Conservation (phyloP, 176 grass and related monocot species). For the Avena sativa region DNA sequence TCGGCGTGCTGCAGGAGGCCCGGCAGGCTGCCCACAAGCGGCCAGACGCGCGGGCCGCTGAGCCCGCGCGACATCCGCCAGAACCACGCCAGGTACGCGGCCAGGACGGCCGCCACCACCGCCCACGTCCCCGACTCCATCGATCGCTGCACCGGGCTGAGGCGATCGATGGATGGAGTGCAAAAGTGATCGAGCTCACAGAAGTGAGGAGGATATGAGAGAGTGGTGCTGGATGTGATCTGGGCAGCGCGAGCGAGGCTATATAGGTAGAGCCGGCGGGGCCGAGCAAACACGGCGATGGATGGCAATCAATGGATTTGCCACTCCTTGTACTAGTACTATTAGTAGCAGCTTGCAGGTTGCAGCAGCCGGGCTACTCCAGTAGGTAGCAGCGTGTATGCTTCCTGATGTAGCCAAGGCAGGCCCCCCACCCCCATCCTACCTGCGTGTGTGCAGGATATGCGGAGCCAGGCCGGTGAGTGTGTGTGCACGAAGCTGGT, state of each 20-base stretch:
- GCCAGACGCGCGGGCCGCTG: constrained; percentile 79
- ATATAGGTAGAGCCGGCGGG: neutral
- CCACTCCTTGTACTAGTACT: neutral
- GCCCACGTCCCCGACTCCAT: constrained; percentile 63
- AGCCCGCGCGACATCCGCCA: constrained; percentile 67
- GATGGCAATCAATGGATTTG: neutral
- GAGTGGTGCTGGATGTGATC: neutral
- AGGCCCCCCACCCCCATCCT: neutral
- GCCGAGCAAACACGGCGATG: neutral
- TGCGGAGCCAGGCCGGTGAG: neutral
- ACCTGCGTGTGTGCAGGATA: neutral
- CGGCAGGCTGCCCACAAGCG: constrained; percentile 78
- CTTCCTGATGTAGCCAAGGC: neutral
- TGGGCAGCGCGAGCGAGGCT: neutral
- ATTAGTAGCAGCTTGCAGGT: neutral
- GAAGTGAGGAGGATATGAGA: neutral
- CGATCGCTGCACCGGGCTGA: neutral
- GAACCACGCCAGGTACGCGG: constrained; percentile 82
- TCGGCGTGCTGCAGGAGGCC: constrained; percentile 77
- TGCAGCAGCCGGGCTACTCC: neutral
- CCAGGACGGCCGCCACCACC: constrained; percentile 36
- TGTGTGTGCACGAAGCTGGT: neutral
- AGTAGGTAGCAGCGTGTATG: too few relatives aligned
- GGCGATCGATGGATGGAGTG: neutral
- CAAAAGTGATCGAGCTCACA: constrained; percentile 28